Percentiles rank a stretch among this genome's conserved stretches.
Conservation (phyloP, 2,329 filamentous ascomycete genomes). For the Cyphellophora attinorum region DNA sequence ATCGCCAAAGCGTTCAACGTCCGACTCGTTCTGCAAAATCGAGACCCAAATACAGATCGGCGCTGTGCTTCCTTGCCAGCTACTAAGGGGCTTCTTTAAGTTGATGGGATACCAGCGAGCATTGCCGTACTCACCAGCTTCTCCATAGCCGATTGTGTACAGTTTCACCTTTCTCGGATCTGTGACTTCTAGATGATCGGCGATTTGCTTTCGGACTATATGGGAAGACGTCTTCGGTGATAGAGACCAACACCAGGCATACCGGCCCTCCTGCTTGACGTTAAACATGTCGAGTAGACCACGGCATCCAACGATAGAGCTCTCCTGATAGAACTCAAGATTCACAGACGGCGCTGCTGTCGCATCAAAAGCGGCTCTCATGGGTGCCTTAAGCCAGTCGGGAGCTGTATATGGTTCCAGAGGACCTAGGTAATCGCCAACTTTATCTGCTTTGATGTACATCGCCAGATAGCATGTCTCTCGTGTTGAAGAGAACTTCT, state of each 20-base stretch:
- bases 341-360: slow-evolving; percentile 19
- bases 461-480: slow-evolving; percentile 43
- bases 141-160: slow-evolving; percentile 12
- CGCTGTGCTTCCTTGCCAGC: slow-evolving; percentile 1
- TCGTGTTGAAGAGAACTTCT: slow-evolving; percentile 27
- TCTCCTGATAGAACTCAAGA: slow-evolving; percentile 31
- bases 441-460: slow-evolving; percentile 45
- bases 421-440: slow-evolving; percentile 30
- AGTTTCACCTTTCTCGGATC: slow-evolving; percentile 10
- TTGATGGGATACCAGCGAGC: slow-evolving; percentile 7
- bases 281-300: slow-evolving; percentile 33
- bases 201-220: slow-evolving; percentile 11
- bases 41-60: slow-evolving; percentile 16
- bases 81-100: slow-evolving; percentile 4
- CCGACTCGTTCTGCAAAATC: slow-evolving; percentile 13
- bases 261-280: slow-evolving; percentile 21
- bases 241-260: slow-evolving; percentile 3
- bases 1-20: slow-evolving; percentile 12
- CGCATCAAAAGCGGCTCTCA: slow-evolving; percentile 12
- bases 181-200: slow-evolving; percentile 7
- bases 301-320: slow-evolving; percentile 23
- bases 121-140: slow-evolving; percentile 9
- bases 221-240: slow-evolving; percentile 8
- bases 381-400: slow-evolving; percentile 22
- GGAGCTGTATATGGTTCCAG: slow-evolving; percentile 40